phyloP scores from a whole-genome alignment of 306 rosid species.

The Cucumis cinereus region DNA sequence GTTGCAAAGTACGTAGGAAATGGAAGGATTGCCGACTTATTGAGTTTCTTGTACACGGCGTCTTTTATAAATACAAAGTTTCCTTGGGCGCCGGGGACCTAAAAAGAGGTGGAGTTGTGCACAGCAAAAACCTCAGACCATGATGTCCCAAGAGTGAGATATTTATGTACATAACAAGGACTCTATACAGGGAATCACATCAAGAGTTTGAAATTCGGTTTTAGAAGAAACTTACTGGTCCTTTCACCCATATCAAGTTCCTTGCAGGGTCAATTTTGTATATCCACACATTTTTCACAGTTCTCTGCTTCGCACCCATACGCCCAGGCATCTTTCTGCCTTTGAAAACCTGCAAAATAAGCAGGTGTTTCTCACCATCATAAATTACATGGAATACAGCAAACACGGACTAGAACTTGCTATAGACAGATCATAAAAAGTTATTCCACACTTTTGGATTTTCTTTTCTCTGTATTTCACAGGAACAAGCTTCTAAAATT shows the following conservation, averaged over 20 bases:
- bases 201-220: background rate
- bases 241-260: slow-evolving; percentile 87
- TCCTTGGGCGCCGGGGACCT: slow-evolving; percentile 96
- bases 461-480: background rate
- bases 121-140: slow-evolving; percentile 8
- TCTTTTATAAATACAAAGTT: slow-evolving; percentile 86
- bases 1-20: slow-evolving; percentile 72
- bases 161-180: background rate
- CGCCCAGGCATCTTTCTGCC: slow-evolving; percentile 88
- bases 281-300: slow-evolving; percentile 88
- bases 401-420: background rate
- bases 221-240: slow-evolving; percentile 54
- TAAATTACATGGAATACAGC: background rate
- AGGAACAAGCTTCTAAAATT: background rate
- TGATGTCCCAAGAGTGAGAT: background rate
- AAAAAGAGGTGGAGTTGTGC: background rate
- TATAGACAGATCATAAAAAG: background rate
- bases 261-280: slow-evolving; percentile 91
- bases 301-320: slow-evolving; percentile 84
- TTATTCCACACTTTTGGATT: background rate
- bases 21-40: slow-evolving; percentile 44
- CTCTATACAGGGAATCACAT: background rate
- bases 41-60: slow-evolving; percentile 60
- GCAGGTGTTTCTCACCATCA: background rate
- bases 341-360: slow-evolving; percentile 55